Evolutionary conservation across 306 rosid genomes (phyloP).

Genomic region (Quercus engelmannii): DNA sequence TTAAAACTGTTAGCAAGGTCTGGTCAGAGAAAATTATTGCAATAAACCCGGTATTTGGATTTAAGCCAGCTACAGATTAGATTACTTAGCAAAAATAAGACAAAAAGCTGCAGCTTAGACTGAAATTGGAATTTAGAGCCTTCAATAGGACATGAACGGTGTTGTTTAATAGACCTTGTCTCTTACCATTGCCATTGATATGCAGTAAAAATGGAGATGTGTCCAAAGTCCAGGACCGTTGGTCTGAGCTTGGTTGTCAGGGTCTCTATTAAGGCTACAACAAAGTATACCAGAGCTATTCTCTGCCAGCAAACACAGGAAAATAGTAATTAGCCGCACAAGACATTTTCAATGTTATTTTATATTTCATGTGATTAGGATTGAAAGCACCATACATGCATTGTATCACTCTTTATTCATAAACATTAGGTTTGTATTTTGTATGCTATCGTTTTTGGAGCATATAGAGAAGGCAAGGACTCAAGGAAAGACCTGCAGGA

Average conservation of each 20-base stretch:
- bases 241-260: conserved; percentile 69
- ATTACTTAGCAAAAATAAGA: no score
- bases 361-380: background rate
- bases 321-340: background rate
- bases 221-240: conserved; percentile 39
- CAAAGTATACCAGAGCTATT: conserved; percentile 77
- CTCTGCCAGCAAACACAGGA: conserved; percentile 46
- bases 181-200: conserved; percentile 83
- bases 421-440: background rate
- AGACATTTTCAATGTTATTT: no score
- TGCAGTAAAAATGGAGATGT: conserved; percentile 60
- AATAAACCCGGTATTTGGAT: no score
- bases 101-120: no score
- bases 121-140: background rate
- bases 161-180: background rate
- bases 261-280: conserved; percentile 76
- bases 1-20: background rate
- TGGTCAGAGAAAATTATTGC: background rate
- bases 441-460: background rate
- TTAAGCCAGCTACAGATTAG: no score
- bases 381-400: background rate
- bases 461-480: background rate
- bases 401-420: background rate
- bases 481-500: conserved; percentile 47
- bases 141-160: background rate